Conservation (phyloP, 2,329 filamentous ascomycete species). For the Ilyonectria sp. region DNA sequence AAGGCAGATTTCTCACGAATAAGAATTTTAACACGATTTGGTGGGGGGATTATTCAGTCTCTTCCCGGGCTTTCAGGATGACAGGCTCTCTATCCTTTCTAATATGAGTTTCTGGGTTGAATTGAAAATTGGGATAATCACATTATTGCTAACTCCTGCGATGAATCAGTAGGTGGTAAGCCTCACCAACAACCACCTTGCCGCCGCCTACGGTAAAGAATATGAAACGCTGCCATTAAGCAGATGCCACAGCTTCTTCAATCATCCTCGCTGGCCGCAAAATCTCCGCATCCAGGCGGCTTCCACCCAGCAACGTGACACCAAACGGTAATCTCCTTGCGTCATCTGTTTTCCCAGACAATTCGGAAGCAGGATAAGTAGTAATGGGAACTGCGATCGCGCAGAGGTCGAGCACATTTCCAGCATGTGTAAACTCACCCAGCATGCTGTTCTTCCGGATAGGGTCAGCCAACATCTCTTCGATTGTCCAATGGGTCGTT, state of each 20-base stretch:
- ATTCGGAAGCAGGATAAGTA: conserved; percentile 11
- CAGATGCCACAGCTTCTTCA: background rate
- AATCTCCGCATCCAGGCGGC: conserved; percentile 57
- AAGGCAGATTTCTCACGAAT: too few relatives aligned
- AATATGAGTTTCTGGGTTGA: background rate
- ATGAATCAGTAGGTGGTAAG: background rate
- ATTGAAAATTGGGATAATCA: background rate
- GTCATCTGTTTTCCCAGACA: conserved; percentile 55
- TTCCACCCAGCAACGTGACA: conserved; percentile 57
- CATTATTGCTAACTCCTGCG: background rate
- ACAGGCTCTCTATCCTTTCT: background rate
- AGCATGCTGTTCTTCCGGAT: conserved; percentile 65
- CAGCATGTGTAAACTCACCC: conserved; percentile 69
- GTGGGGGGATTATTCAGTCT: conserved; percentile 19
- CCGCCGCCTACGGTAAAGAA: background rate
- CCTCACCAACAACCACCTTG: background rate
- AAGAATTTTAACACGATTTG: too few relatives aligned
- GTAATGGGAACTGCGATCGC: conserved; percentile 43
- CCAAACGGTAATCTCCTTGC: conserved; percentile 59
- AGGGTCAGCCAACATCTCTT: conserved; percentile 65
- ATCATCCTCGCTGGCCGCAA: conserved; percentile 38
- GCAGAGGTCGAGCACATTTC: conserved; percentile 70
- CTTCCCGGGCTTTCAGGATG: conserved; percentile 24
- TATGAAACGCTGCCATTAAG: background rate
- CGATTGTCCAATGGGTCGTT: conserved; percentile 63